Evolutionary conservation across 139 green algal genomes (phyloP).

Genomic region (Mesotaenium endlicherianum): DNA sequence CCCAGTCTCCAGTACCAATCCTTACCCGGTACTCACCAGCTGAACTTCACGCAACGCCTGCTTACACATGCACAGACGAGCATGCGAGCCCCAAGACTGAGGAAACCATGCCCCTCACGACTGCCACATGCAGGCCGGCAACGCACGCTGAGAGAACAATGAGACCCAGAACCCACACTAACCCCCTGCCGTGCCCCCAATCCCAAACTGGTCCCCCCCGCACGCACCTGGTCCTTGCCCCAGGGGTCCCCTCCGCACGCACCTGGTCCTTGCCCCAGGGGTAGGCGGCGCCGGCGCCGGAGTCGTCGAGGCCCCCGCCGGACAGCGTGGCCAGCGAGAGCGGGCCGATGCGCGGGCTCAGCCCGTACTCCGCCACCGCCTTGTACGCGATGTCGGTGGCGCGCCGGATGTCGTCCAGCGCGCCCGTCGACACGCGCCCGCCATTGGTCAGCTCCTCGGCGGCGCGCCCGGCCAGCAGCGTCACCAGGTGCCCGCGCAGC

Average conservation of each 20-base stretch:
- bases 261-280: constrained; percentile 52
- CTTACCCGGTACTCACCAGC: no score
- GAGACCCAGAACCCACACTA: background rate
- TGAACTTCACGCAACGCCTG: background rate
- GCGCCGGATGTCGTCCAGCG: constrained; percentile 82
- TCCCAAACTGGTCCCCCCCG: background rate
- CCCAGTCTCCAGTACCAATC: no score
- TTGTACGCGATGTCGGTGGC: constrained; percentile 82
- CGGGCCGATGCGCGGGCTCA: constrained; percentile 72
- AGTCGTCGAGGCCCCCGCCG: constrained; percentile 64
- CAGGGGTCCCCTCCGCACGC: background rate
- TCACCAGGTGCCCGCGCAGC: constrained; percentile 80
- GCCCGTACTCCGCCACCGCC: constrained; percentile 68
- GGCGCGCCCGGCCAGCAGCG: constrained; percentile 84
- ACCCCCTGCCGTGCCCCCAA: background rate
- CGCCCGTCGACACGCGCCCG: constrained; percentile 61
- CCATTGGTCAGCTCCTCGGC: constrained; percentile 78
- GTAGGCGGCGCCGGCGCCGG: constrained; percentile 39
- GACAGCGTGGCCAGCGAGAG: constrained; percentile 72
- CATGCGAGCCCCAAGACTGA: background rate
- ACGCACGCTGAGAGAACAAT: no score
- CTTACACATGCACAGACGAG: background rate
- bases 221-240: constrained; percentile 49
- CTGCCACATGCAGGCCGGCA: background rate
- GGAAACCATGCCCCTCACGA: background rate